These are phyloP conservation scores for Eimeria acervulina DNA, from an alignment of 169 alveolate species.

Conservation along the genomic window DNA sequence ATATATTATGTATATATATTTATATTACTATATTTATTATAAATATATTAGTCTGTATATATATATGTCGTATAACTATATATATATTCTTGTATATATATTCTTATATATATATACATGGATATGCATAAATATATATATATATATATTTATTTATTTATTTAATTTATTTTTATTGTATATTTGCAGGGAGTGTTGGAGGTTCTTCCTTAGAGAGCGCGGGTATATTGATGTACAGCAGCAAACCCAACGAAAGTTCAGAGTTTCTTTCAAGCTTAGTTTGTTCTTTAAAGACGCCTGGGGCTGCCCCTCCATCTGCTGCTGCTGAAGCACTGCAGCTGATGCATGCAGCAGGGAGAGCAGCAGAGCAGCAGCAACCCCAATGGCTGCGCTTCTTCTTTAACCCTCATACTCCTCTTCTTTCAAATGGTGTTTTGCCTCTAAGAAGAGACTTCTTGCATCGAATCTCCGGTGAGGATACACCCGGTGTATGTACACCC, in stretches of 20 bases:
- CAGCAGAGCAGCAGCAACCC: neutral
- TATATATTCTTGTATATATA: neutral
- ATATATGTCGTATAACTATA: no score
- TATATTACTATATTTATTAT: neutral
- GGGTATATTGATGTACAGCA: neutral
- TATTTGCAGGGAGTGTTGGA: neutral
- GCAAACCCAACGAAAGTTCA: neutral
- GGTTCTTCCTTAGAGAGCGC: constrained; percentile 9
- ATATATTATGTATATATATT: neutral
- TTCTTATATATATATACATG: neutral
- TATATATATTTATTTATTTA: neutral
- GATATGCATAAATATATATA: neutral
- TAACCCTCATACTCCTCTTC: constrained; percentile 48
- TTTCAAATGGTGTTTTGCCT: neutral
- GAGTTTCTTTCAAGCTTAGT: no score
- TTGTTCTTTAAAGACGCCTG: no score
- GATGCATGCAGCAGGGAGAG: no score
- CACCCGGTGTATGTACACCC: no score
- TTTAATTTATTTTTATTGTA: neutral
- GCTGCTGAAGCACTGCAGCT: no score
- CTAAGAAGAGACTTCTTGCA: neutral
- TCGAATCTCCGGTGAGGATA: neutral
- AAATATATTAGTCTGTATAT: no score
- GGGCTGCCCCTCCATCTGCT: no score
- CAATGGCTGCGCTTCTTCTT: constrained; percentile 54